Conservation (phyloP, 2,329 filamentous ascomycete genomes). For the Phyllosticta citriasiana region DNA sequence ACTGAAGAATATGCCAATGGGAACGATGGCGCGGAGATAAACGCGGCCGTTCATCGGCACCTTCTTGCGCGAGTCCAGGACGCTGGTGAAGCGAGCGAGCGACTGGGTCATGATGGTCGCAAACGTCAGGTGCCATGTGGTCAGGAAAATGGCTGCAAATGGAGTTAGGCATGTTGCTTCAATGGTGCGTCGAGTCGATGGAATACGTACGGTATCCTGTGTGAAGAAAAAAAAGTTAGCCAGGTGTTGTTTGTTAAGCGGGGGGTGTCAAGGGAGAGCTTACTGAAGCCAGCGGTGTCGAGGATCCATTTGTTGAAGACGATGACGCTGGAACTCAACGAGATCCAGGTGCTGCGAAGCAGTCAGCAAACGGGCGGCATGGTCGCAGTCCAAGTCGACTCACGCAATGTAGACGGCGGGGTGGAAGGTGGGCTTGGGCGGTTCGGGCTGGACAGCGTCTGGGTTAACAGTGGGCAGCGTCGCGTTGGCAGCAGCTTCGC, state of each 20-base stretch:
- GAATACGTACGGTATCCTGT: constrained; percentile 37
- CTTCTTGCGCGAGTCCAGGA: constrained; percentile 88
- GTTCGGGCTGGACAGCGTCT: constrained; percentile 58
- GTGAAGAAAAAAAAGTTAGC: constrained; percentile 19
- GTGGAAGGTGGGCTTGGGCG: constrained; percentile 57
- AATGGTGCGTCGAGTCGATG: not conserved
- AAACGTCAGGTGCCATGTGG: constrained; percentile 87
- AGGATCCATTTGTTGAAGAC: constrained; percentile 99
- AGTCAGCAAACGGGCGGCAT: constrained; percentile 1
- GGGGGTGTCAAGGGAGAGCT: constrained; percentile 25
- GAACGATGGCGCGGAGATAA: constrained; percentile 86
- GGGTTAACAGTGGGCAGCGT: constrained; percentile 76
- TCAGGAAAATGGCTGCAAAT: constrained; percentile 59
- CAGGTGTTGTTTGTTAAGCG: constrained; percentile 4
- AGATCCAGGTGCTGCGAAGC: constrained; percentile 69
- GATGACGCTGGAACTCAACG: constrained; percentile 86
- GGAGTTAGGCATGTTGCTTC: constrained; percentile 30
- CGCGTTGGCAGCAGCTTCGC: constrained; percentile 47
- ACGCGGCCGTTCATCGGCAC: constrained; percentile 95
- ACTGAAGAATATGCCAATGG: constrained; percentile 92
- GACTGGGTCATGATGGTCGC: constrained; percentile 91
- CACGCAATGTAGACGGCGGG: constrained; percentile 76
- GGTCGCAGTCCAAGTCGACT: constrained; percentile 33
- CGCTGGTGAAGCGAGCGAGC: constrained; percentile 76
- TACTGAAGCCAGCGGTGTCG: constrained; percentile 73